Conservation (phyloP, 208 protist genomes). For the Leishmania arabica region DNA sequence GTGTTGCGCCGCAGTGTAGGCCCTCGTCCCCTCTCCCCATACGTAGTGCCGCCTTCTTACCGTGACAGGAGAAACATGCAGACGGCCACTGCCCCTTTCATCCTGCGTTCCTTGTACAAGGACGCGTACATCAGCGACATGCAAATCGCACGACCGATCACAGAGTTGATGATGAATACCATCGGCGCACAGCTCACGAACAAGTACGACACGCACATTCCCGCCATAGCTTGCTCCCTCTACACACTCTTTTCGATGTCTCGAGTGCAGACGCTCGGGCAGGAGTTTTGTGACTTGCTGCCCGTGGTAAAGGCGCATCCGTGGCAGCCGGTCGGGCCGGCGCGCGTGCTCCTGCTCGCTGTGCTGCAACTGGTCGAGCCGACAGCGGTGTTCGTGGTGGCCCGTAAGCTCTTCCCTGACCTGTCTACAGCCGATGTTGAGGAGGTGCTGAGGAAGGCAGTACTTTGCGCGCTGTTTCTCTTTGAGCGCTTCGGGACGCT, state of each 20-base stretch:
- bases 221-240: slow-evolving; percentile 46
- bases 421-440: slow-evolving; percentile 69
- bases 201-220: slow-evolving; percentile 66
- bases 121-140: slow-evolving; percentile 77
- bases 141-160: slow-evolving; percentile 60
- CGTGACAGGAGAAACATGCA: slow-evolving; percentile 47
- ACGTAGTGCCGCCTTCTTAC: neutral
- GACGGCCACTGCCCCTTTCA: slow-evolving; percentile 76
- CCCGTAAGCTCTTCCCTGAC: slow-evolving; percentile 58
- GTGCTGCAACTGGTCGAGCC: slow-evolving; percentile 64
- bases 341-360: slow-evolving; percentile 57
- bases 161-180: slow-evolving; percentile 65
- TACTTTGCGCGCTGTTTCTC: slow-evolving; percentile 68
- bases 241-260: slow-evolving; percentile 77
- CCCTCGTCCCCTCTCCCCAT: neutral
- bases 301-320: slow-evolving; percentile 51
- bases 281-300: slow-evolving; percentile 89
- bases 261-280: slow-evolving; percentile 72
- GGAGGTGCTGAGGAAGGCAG: slow-evolving; percentile 46
- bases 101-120: slow-evolving; percentile 85
- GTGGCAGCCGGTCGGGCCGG: slow-evolving; percentile 46
- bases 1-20: neutral
- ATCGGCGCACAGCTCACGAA: slow-evolving; percentile 84
- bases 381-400: slow-evolving; percentile 45
- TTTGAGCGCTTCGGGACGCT: slow-evolving; percentile 83